phyloP scores from a whole-genome alignment of 768 basidiomycete species.

The Russula olivacea region DNA sequence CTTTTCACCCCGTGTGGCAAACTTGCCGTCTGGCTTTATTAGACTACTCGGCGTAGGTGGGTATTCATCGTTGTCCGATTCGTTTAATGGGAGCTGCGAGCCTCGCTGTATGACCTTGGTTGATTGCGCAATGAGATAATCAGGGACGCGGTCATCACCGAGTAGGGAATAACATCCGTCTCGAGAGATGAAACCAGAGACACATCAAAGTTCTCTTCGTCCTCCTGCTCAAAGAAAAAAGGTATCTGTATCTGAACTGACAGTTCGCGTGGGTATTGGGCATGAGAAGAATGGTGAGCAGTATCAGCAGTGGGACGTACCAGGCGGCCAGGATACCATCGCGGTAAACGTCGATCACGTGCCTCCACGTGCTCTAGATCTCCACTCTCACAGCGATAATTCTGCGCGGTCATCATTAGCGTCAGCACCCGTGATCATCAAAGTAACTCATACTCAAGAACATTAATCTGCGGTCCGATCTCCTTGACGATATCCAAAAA shows the following conservation, averaged over 20 bases:
- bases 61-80: conserved; percentile 18
- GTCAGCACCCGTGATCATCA: no score
- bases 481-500: no score
- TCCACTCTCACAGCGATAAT: conserved; percentile 64
- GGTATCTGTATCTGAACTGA: conserved; percentile 52
- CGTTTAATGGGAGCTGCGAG: conserved; percentile 43
- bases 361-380: conserved; percentile 83
- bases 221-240: conserved; percentile 60
- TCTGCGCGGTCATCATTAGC: no score
- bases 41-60: conserved; percentile 18
- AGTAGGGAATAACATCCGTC: conserved; percentile 75
- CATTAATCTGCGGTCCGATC: no score
- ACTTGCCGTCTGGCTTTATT: conserved; percentile 18
- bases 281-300: not conserved
- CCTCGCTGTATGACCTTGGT: conserved; percentile 68
- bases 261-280: not conserved
- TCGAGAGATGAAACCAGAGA: conserved; percentile 74
- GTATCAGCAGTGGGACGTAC: conserved; percentile 35
- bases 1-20: not conserved
- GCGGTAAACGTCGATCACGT: conserved; percentile 35
- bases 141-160: conserved; percentile 59
- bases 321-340: conserved; percentile 80
- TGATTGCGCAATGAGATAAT: conserved; percentile 59
- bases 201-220: conserved; percentile 82
- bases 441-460: no score